Conservation (phyloP, 345 rosid species). For the Dipteronia sinensis region DNA sequence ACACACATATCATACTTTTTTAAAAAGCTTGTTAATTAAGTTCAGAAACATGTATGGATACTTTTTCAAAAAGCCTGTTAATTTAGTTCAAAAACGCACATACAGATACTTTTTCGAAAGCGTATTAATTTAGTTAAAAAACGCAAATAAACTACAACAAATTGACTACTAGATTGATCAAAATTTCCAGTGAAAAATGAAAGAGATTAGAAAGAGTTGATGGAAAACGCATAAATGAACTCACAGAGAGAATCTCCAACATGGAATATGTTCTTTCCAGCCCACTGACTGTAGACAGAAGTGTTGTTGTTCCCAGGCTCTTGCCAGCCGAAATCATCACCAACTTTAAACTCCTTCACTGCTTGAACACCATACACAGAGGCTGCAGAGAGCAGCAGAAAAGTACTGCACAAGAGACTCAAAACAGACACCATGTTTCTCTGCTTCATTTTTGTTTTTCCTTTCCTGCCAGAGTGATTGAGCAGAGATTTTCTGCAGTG, state of each 20-base stretch:
- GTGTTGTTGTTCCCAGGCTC: constrained; percentile 49
- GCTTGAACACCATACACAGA: constrained; percentile 36
- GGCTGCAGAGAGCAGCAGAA: constrained; percentile 21
- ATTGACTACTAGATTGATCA: no score
- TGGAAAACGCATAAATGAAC: constrained; percentile 9
- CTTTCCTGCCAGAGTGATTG: background rate
- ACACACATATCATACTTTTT: no score
- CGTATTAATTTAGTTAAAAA: no score
- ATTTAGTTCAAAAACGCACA: no score
- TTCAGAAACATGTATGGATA: no score
- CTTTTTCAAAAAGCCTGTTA: no score
- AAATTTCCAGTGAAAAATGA: background rate
- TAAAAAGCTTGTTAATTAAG: no score
- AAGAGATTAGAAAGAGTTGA: background rate
- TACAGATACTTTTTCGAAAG: no score
- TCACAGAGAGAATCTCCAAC: constrained; percentile 70
- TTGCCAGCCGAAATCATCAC: constrained; percentile 66
- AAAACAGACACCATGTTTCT: constrained; percentile 18
- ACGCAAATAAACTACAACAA: no score
- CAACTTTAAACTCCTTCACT: constrained; percentile 54
- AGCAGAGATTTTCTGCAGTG: background rate
- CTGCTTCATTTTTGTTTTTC: background rate
- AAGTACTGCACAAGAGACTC: constrained; percentile 4
- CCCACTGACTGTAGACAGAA: constrained; percentile 59
- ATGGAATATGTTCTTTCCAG: constrained; percentile 57